phyloP scores from a whole-genome alignment of 768 basidiomycete species.

The Russula lepida region DNA sequence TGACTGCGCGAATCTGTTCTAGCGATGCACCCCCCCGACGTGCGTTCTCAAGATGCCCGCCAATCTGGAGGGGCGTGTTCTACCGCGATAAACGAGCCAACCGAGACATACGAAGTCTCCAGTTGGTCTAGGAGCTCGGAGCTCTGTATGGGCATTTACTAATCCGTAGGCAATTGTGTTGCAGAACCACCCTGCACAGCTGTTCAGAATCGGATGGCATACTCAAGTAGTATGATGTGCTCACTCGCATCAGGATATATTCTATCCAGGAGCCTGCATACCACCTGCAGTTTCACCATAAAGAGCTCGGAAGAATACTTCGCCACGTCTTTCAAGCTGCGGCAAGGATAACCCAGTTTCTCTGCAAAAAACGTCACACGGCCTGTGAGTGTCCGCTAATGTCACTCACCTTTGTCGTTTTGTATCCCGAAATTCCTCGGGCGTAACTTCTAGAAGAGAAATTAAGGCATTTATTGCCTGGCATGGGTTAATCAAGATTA shows the following conservation, averaged over 20 bases:
- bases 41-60: constrained; percentile 58
- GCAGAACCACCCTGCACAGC: constrained; percentile 42
- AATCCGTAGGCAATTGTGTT: constrained; percentile 49
- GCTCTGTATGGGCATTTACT: constrained; percentile 41
- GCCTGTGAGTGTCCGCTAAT: background rate
- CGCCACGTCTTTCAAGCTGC: constrained; percentile 37
- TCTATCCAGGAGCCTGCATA: constrained; percentile 41
- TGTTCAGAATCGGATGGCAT: background rate
- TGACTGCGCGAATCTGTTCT: constrained; percentile 45
- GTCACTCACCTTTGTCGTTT: constrained; percentile 37
- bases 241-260: constrained; percentile 60
- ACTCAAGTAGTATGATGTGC: constrained; percentile 14
- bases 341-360: constrained; percentile 35
- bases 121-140: constrained; percentile 39
- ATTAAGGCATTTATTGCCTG: constrained; percentile 53
- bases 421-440: constrained; percentile 43
- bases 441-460: constrained; percentile 44
- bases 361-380: constrained; percentile 25
- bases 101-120: constrained; percentile 53
- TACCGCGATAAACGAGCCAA: constrained; percentile 52
- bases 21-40: constrained; percentile 44
- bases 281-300: constrained; percentile 49
- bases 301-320: constrained; percentile 37
- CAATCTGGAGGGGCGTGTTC: constrained; percentile 56
- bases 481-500: background rate